Base-by-base conservation (phyloP, 2,329 filamentous ascomycete species). In the Trichoderma atroviride region DNA sequence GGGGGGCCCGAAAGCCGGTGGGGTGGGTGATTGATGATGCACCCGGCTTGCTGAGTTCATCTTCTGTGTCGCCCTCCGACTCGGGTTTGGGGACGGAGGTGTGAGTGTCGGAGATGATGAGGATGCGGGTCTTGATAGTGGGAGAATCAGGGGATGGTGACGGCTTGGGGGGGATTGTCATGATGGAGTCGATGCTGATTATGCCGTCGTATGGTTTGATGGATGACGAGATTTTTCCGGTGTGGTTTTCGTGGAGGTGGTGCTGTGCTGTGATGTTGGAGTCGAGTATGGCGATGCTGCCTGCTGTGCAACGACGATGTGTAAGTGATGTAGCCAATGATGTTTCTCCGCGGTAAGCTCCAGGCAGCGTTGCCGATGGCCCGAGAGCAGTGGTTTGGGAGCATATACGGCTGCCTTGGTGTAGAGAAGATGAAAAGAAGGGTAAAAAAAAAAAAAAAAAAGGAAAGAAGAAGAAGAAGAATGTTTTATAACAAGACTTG, bases 51-150 rank as follows among this genome's bases (percentile, higher is more conserved):
- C 40, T 69, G 60, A 77, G 72, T 31, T 78, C 75, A 52, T 75
- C 74, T 4, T 76, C 74, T 7, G 74, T 75, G 59, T 69, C 61
- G 31, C 70, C 29, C 13, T 72, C 62, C 4, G 70, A n/a, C 33
- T 24, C 73, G 69, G 52, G 68, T 64, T 29, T 72, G 74, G 22
- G 73, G 74, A 43, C 61, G 58, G 69, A 65, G 29, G 76, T 78
- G 67, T 81, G 80, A 0, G 80, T 81, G 70, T 81, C 80, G 19
- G 80, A 81, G 57, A 81, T 75, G 71, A 81, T 78, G 70, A 81
- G 75, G 52, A 82, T 57, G n/a, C 78, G 77, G 1, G 79, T 81
- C 61, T 77, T 81, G 71, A 81, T 71, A 7, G 69, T 73, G 19
- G 69, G 53, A 0, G 69, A 37, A 43, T 19, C 65, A 37, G 5